Conservation (phyloP, 371 early-diverging fungal species). For the Mucor irregularis region DNA sequence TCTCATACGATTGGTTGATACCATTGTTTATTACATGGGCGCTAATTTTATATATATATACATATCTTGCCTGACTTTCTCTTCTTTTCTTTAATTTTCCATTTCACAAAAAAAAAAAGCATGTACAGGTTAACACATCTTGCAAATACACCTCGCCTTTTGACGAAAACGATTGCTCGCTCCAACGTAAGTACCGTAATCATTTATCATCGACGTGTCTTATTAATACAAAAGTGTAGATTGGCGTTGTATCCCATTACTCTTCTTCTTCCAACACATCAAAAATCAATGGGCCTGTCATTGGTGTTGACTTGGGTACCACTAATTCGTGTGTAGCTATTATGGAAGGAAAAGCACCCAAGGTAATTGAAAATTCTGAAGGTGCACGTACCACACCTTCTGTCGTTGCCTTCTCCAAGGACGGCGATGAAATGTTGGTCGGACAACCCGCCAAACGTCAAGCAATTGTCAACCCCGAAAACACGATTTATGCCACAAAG, state of each 20-base stretch:
- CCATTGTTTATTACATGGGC: too few species aligned
- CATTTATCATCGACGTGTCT: too few species aligned
- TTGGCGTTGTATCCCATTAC: too few species aligned
- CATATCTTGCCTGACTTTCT: not conserved
- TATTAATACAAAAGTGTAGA: not conserved
- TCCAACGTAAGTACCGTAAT: not conserved
- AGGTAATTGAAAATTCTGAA: conserved; percentile 96
- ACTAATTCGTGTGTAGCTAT: conserved; percentile 99
- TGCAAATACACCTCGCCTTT: not conserved
- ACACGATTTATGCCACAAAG: conserved; percentile 95
- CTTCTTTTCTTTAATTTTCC: not conserved
- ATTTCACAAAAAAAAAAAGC: not conserved
- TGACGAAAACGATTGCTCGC: not conserved
- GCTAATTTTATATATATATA: too few species aligned
- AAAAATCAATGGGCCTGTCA: conserved; percentile 71
- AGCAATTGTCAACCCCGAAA: conserved; percentile 89
- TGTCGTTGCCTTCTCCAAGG: conserved; percentile 92
- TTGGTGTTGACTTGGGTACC: conserved; percentile 99
- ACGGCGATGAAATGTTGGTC: conserved; percentile 89
- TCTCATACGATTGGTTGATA: too few species aligned
- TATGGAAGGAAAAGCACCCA: conserved; percentile 96
- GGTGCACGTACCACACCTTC: conserved; percentile 98
- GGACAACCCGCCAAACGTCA: conserved; percentile 97
- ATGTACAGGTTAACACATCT: not conserved
- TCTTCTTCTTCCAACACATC: too few species aligned